Evolutionary conservation across 345 rosid genomes (phyloP), one percentile per base, ranked within the genome.

Genomic region (Dipteronia sinensis): DNA sequence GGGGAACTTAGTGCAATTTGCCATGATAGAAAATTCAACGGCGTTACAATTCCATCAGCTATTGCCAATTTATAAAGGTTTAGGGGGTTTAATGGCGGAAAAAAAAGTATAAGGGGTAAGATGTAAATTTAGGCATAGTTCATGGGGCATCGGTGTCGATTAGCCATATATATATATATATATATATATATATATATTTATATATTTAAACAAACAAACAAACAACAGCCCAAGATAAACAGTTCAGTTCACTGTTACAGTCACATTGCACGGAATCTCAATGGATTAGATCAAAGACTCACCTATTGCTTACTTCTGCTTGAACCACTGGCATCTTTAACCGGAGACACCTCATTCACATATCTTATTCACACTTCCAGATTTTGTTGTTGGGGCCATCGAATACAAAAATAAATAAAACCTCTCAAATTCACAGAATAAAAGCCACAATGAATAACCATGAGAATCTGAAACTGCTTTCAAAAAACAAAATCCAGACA

Each of bases 361-460:
- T 86, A 88, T 65, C 94, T 88, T 93, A 82, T 88, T 90, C 64
- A 87, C 89, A 82, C 91, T 92, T 81, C 90, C 92, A 29, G 92
- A 87, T 85, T 95, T 95, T 80, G 88, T 90, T 6, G 88, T 29
- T 9, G 99, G 98, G 4, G 96, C 91, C 99, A 93, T 95, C 55
- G 68, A 79, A 29, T 17, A 19, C n/a, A 58, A n/a, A n/a, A n/a
- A n/a, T 19, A n/a, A 49, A 49, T 12, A 49, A 49, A 49, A 49
- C 5, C 55, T 0, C 15, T 59, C 25, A 59, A 59, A 59, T 59
- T 59, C 64, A 22, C 27, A 9, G 22, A 12, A 59, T 8, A 20
- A n/a, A 59, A 59, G 3, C 27, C 27, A 59, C 27, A 59, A n/a
- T 59, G 64, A 59, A 59, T 11, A 53, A 53, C 58, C 8, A 53